Conservation (phyloP, 768 basidiomycete genomes). For the Postia placenta region DNA sequence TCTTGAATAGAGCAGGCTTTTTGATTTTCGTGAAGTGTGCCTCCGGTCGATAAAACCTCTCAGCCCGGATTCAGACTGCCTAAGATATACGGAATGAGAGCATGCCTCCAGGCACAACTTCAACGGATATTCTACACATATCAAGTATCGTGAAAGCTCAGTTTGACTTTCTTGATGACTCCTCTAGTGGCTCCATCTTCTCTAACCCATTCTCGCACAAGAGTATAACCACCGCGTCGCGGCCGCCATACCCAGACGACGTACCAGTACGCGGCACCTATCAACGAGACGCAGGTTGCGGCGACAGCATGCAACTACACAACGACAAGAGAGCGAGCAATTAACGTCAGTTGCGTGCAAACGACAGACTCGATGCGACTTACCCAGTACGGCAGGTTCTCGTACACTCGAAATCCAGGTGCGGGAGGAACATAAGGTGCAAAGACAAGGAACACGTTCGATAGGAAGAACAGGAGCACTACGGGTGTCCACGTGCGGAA, state of each 20-base stretch:
- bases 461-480: conserved; percentile 51
- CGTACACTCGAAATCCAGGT: conserved; percentile 44
- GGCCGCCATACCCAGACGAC: conserved; percentile 24
- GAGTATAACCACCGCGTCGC: conserved; percentile 19
- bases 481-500: conserved; percentile 48
- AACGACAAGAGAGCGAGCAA: conserved; percentile 12
- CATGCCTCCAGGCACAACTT: too few species aligned
- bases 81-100: too few species aligned
- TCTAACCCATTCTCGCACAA: conserved; percentile 20
- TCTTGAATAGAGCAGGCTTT: too few species aligned
- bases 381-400: conserved; percentile 65
- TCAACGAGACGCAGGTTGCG: conserved; percentile 17
- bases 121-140: background rate
- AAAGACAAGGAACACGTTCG: conserved; percentile 58
- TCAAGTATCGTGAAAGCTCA: background rate
- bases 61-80: too few species aligned
- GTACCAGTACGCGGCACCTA: conserved; percentile 28
- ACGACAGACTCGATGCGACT: conserved; percentile 18
- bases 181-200: conserved; percentile 35
- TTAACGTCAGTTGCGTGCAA: background rate
- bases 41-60: too few species aligned
- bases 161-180: background rate
- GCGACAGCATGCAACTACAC: conserved; percentile 26
- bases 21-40: too few species aligned
- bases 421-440: conserved; percentile 61